phyloP scores from a whole-genome alignment of 192 early-diverging fungal species.

The Mycoemilia scoparia region DNA sequence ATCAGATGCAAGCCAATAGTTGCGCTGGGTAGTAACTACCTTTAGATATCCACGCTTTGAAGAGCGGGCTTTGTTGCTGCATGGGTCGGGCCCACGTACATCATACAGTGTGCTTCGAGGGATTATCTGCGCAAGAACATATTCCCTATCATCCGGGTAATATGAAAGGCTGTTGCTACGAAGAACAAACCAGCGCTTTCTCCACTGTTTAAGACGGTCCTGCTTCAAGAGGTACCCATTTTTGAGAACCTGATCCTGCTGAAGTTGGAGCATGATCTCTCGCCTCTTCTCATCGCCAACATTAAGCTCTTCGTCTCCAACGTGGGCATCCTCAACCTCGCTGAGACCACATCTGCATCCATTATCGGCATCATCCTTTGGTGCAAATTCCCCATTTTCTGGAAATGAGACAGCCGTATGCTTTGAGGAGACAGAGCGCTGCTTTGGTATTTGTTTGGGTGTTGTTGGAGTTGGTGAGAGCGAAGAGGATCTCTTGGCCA shows the following conservation, averaged over 20 bases:
- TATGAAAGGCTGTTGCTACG: constrained; percentile 28
- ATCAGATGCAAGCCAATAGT: constrained; percentile 30
- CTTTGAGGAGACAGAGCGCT: not conserved
- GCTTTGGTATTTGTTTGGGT: constrained; percentile 8
- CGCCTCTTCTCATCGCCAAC: constrained; percentile 21
- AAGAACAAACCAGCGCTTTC: constrained; percentile 31
- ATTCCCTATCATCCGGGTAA: constrained; percentile 21
- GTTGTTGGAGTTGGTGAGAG: too few species aligned
- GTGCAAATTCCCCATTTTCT: not conserved
- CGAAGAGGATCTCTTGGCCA: too few species aligned
- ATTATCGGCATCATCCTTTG: constrained; percentile 14
- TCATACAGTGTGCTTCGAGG: constrained; percentile 15
- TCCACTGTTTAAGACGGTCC: constrained; percentile 29
- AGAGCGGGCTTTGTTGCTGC: constrained; percentile 22
- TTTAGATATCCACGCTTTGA: constrained; percentile 22
- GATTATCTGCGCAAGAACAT: constrained; percentile 28
- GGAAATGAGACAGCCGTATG: constrained; percentile 2
- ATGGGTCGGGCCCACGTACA: constrained; percentile 22
- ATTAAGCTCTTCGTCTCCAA: constrained; percentile 26
- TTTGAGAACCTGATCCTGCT: constrained; percentile 18
- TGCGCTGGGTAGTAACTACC: constrained; percentile 18
- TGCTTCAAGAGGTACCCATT: constrained; percentile 27
- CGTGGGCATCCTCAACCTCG: constrained; percentile 7
- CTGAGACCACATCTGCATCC: constrained; percentile 12
- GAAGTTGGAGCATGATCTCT: constrained; percentile 18